A percentile compares a stretch with the other conserved stretches of the same genome.
Conservation (phyloP, 352 stramenopile genomes). For the Paralagenidium karlingii region DNA sequence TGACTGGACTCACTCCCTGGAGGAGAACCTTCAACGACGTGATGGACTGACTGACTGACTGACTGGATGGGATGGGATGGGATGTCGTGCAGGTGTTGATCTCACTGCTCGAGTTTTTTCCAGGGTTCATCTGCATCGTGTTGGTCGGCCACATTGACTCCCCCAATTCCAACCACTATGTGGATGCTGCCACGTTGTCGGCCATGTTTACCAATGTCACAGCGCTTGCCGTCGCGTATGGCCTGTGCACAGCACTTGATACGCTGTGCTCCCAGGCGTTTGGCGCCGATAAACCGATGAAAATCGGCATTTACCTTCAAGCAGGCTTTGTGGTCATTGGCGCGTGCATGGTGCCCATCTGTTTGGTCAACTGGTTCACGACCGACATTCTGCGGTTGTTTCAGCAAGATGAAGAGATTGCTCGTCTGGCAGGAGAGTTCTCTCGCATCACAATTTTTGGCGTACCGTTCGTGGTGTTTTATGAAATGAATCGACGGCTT, state of each 20-base stretch:
- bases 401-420: slow-evolving; percentile 37
- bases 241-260: slow-evolving; percentile 31
- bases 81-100: slow-evolving; percentile 18
- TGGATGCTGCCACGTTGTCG: slow-evolving; percentile 36
- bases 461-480: slow-evolving; percentile 73
- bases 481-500: slow-evolving; percentile 79
- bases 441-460: slow-evolving; percentile 40
- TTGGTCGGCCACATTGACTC: slow-evolving; percentile 51
- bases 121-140: slow-evolving; percentile 32
- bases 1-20: too few relatives aligned
- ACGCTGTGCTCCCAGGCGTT: slow-evolving; percentile 47
- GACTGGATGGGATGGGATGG: too few relatives aligned
- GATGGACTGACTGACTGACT: too few relatives aligned
- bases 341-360: slow-evolving; percentile 25
- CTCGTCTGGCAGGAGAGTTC: slow-evolving; percentile 55
- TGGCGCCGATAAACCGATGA: slow-evolving; percentile 32
- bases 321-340: slow-evolving; percentile 40
- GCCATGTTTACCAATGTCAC: slow-evolving; percentile 67
- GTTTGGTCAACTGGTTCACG: slow-evolving; percentile 46
- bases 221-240: slow-evolving; percentile 38
- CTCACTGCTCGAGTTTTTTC: slow-evolving; percentile 38
- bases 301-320: slow-evolving; percentile 74
- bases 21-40: too few relatives aligned
- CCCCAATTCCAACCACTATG: slow-evolving; percentile 34
- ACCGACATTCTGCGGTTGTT: slow-evolving; percentile 27